Evolutionary conservation across 305 asterid genomes (phyloP), one percentile per base, ranked within the genome.

Genomic region (Salvia sclarea): DNA sequence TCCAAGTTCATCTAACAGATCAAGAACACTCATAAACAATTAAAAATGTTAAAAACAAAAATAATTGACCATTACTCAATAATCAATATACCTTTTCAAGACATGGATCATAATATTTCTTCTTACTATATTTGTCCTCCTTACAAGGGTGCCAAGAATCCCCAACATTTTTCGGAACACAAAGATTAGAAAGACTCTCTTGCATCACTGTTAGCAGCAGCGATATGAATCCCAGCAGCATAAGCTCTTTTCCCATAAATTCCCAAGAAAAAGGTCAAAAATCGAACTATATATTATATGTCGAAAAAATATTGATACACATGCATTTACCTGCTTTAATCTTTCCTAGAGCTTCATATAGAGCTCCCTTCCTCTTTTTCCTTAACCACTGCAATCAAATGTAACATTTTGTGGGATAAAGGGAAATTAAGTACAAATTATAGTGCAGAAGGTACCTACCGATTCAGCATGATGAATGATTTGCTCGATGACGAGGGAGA

Each of bases 171-270:
- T 28, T 80, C 0, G 97, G 84, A 18, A 90, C 77, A 30, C 96
- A 90, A 41, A 90, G 80, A 33, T 72, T 52, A 0, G 96, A 69
- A 2, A 88, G 57, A 8, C 38, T 28, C 0, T 48, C 71, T 79
- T 90, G 92, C 6, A 64, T 30, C 28, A 86, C 74, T 28, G 89
- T 79, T 16, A 90, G 82, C 11, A 90, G 78, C 61, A 90, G 45
- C 53, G 97, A 90, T 70, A 90, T 76, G 86, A 88, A 88, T 38
- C 97, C 97, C 78, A 90, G 30, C 53, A 90, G 71, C 94, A 90
- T 90, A 47, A 90, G 83, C 85, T 90, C 97, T n/a, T n/a, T n/a
- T n/a, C n/a, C n/a, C n/a, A n/a, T 88, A 45, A n/a, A n/a, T n/a
- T n/a, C n/a, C n/a, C n/a, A n/a, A n/a, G n/a, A n/a, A n/a, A n/a